Base-by-base conservation (phyloP, 2,329 filamentous ascomycete species). In the Talaromyces sp. region DNA sequence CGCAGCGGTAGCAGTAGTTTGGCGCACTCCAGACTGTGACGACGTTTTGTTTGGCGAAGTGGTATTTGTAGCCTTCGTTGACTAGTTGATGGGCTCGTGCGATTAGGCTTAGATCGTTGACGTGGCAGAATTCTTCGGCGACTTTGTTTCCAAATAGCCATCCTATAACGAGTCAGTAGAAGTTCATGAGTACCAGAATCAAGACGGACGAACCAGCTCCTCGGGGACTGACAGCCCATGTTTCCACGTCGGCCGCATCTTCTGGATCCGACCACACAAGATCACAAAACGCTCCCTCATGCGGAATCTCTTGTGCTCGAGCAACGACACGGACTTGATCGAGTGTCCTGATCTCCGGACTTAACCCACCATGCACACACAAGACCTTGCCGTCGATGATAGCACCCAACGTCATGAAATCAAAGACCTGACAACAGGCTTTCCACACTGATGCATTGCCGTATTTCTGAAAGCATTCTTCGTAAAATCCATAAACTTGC, bases 1-100 rank as follows among this genome's bases (percentile, higher is more conserved):
- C 95, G 75, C 94, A 99, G 78, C 94, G 88, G 84, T 99, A 98
- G 83, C 94, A 98, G 84, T 98, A 98, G 79, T 94, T 94, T 67
- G 91, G 91, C 47, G 91, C 91, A 88, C 75, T 87, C 85, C 88
- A 91, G 27, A 91, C 88, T 1, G 88, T 91, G 19, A 97, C 93
- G 49, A 97, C 93, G 13, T 96, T 96, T 80, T 95, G 94, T 77
- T 97, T 91, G 63, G 90, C 86, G 80, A 98, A 98, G 76, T 98
- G 94, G 77, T 96, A 98, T 87, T 91, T 91, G 81, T 90, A 92
- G 65, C 89, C 89, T 78, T 92, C 89, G 71, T 91, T 91, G 69
- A 91, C 89, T 25, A 92, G 82, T 74, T 92, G 89, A 79, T 92
- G 89, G 13, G 89, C 89, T 72, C 89, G 85, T 27, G 89, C 89